Percentiles rank a stretch among this genome's conserved stretches.
Evolutionary conservation across 352 stramenopile species (phyloP).

Genomic region (Globisporangium okanoganense): DNA sequence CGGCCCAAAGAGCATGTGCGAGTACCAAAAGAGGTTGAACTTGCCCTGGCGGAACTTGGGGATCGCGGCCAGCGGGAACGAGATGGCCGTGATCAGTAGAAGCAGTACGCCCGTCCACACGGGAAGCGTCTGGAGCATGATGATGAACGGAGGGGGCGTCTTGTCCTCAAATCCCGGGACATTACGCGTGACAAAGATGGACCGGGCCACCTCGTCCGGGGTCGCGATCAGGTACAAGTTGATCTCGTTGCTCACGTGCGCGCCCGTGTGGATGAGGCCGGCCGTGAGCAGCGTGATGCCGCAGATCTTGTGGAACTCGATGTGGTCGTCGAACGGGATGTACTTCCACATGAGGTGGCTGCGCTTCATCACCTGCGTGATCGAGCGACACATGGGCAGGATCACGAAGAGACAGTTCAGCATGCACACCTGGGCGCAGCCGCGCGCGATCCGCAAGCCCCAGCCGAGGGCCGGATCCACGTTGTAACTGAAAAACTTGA

Average conservation of each 20-base stretch:
- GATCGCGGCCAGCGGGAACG: slow-evolving; percentile 65
- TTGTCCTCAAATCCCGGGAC: slow-evolving; percentile 45
- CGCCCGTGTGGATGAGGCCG: slow-evolving; percentile 56
- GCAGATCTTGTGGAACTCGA: slow-evolving; percentile 76
- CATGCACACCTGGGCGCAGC: slow-evolving; percentile 73
- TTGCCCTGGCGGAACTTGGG: slow-evolving; percentile 68
- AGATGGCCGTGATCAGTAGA: slow-evolving; percentile 60
- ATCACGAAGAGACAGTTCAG: slow-evolving; percentile 76
- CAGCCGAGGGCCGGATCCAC: slow-evolving; percentile 74
- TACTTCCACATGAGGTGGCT: slow-evolving; percentile 60
- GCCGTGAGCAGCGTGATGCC: slow-evolving; percentile 55
- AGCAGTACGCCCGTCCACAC: slow-evolving; percentile 71
- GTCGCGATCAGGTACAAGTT: slow-evolving; percentile 66
- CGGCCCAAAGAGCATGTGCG: slow-evolving; percentile 72
- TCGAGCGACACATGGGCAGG: slow-evolving; percentile 74
- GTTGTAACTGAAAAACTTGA: slow-evolving; percentile 72
- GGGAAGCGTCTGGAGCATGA: slow-evolving; percentile 63
- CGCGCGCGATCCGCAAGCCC: slow-evolving; percentile 64
- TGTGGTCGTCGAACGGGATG: slow-evolving; percentile 79
- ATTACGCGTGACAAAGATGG: slow-evolving; percentile 54
- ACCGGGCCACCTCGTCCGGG: slow-evolving; percentile 47
- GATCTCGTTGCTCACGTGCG: slow-evolving; percentile 70
- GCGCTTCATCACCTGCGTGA: slow-evolving; percentile 69
- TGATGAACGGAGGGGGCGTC: slow-evolving; percentile 49
- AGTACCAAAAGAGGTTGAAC: slow-evolving; percentile 84